Evolutionary conservation across 208 protist genomes (phyloP), one percentile per base, ranked within the genome.

Genomic region (Lotmaria passim): DNA sequence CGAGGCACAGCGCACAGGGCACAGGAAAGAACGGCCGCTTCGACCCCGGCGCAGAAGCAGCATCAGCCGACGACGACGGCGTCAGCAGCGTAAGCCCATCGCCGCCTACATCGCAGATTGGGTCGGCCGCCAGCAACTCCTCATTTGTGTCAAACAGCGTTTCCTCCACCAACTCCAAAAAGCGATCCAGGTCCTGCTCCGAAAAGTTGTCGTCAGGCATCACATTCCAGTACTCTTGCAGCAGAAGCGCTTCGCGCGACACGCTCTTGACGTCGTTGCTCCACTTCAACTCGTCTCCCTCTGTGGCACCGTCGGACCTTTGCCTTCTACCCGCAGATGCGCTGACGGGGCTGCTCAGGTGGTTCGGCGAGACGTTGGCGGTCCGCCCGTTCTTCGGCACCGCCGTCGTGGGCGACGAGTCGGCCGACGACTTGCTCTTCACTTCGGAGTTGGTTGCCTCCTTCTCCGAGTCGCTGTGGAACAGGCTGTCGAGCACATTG

Each of bases 1-100:
- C 86, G 24, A 95, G 85, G 69, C 90, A 95, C 38, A 95, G 58
- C 11, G 86, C 90, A 69, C 90, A 95, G 17, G 90, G 90, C 5
- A 91, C 74, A 0, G 90, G 90, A 19, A 90, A 52, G 43, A 93
- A 90, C 26, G 65, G 36, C 2, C 43, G 73, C 23, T 11, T 23
- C 36, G 10, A 15, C 41, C 15, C 41, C 41, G 41, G 15, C n/a
- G 14, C 11, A 46, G 41, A 12, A 7, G 38, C 31, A 53, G 56
- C 31, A 7, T 17, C 34, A 17, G 57, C 15, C 14, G 50, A 17
- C 6, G 47, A 43, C 17, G 26, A 24, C 63, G 21, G 1, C 10
- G 41, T 23, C 21, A 0, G 8, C 31, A 21, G 26, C 28, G 26
- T 33, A 7, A 4, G 0, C 12, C 52, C 6, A 14, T 24, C 38